Percentiles rank a stretch among this genome's conserved stretches.
Evolutionary conservation across 179 eudicot genomes (phyloP).

Genomic region (Corrigiola litoralis): DNA sequence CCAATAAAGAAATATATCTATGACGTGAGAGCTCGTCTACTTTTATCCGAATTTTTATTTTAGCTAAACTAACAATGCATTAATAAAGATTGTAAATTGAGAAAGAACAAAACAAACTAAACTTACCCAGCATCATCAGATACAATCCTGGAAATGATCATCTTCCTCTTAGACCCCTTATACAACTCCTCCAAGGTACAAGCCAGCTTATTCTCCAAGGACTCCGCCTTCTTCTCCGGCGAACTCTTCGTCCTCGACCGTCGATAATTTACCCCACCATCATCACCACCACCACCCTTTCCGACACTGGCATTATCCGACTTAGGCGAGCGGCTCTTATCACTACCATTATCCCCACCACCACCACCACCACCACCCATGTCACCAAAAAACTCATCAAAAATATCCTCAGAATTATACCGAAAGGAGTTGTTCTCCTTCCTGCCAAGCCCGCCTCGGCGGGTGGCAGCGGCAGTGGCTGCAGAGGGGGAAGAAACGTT

Average conservation of each 20-base stretch:
- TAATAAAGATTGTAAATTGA: not conserved
- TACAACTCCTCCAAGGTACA: constrained; percentile 87
- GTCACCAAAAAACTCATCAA: constrained; percentile 51
- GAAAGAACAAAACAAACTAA: not conserved
- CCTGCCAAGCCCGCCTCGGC: not conserved
- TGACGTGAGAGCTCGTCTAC: too few species aligned
- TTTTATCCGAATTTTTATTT: too few species aligned
- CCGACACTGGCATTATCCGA: not conserved
- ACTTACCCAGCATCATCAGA: constrained; percentile 67
- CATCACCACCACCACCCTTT: not conserved
- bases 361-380: too few species aligned
- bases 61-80: not conserved
- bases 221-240: constrained; percentile 14
- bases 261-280: not conserved
- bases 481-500: constrained; percentile 35
- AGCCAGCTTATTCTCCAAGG: constrained; percentile 40
- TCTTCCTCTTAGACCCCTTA: constrained; percentile 70
- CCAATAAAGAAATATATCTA: too few species aligned
- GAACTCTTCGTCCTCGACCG: not conserved
- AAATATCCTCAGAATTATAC: constrained; percentile 43
- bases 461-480: constrained; percentile 4
- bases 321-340: constrained; percentile 8
- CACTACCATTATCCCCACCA: constrained; percentile 13
- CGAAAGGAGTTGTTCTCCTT: constrained; percentile 27
- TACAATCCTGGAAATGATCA: constrained; percentile 74